These are phyloP conservation scores for Diaporthe helianthi DNA, from an alignment of 2,329 filamentous ascomycete genomes.

Conservation along the genomic window DNA sequence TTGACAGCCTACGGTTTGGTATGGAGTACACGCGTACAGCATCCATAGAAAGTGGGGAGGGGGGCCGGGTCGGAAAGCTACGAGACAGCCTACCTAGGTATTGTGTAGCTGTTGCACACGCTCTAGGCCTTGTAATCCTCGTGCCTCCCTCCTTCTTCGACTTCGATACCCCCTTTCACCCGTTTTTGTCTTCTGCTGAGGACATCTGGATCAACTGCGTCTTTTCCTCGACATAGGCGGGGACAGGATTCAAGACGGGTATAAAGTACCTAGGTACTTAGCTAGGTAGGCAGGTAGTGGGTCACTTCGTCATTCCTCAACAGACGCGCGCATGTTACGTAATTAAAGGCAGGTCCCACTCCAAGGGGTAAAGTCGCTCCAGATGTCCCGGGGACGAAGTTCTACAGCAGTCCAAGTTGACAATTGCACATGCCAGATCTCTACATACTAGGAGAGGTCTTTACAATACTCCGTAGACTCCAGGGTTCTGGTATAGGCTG, in stretches of 20 bases:
- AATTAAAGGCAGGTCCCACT: background rate
- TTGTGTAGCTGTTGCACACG: slow-evolving; percentile 16
- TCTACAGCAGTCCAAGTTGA: background rate
- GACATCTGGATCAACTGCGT: background rate
- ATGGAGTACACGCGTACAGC: no score
- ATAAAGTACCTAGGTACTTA: no score
- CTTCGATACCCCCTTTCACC: background rate
- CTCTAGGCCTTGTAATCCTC: background rate
- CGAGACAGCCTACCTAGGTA: slow-evolving; percentile 29
- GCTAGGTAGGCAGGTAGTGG: no score
- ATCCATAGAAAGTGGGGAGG: background rate
- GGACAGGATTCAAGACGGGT: background rate
- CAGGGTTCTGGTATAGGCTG: no score
- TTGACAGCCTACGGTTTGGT: no score
- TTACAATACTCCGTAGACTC: background rate
- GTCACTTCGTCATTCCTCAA: background rate
- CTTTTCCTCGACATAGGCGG: background rate
- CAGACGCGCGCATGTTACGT: slow-evolving; percentile 23
- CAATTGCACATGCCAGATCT: slow-evolving; percentile 3
- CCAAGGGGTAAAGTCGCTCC: background rate
- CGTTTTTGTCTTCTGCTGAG: background rate
- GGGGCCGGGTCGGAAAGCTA: slow-evolving; percentile 9
- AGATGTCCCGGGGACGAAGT: background rate
- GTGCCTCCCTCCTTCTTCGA: background rate
- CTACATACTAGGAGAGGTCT: background rate